Evolutionary conservation across 164 flowering plant genomes (phyloP).

Genomic region (Vitis rotundifolia): DNA sequence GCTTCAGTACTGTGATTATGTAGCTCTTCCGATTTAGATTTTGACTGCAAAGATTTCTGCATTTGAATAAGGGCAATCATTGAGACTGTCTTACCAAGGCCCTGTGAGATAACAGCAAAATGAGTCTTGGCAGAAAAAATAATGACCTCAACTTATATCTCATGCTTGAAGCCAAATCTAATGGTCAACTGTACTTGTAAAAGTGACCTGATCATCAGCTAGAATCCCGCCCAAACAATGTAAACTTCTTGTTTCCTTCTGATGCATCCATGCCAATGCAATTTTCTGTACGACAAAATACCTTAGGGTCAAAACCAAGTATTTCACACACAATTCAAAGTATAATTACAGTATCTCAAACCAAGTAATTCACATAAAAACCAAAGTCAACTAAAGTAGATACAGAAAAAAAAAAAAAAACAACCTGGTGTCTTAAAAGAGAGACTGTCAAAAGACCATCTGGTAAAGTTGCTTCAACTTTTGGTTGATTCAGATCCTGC

Average conservation of each 20-base stretch:
- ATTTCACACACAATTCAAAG: neutral
- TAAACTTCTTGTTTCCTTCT: conserved; percentile 69
- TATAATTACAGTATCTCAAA: too few species aligned
- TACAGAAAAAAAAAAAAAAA: neutral
- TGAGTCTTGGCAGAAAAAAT: conserved; percentile 7
- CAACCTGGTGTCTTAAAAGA: conserved; percentile 91
- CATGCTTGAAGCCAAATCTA: conserved; percentile 7
- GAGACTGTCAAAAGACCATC: conserved; percentile 77
- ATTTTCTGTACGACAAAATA: conserved; percentile 58
- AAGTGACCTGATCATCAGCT: conserved; percentile 94
- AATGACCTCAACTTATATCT: conserved; percentile 5
- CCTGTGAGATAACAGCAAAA: conserved; percentile 53
- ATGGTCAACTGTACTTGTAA: conserved; percentile 4
- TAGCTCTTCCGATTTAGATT: conserved; percentile 34
- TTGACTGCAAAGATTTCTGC: conserved; percentile 52
- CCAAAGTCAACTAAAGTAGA: too few species aligned
- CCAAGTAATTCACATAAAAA: too few species aligned
- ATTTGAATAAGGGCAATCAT: conserved; percentile 84
- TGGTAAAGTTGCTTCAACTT: conserved; percentile 62
- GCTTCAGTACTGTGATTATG: conserved; percentile 54
- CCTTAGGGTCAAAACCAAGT: neutral
- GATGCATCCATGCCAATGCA: conserved; percentile 95
- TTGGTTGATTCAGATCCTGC: conserved; percentile 87
- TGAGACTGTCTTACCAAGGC: conserved; percentile 96
- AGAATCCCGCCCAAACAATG: conserved; percentile 91